Evolutionary conservation across 352 stramenopile genomes (phyloP).

Genomic region (Phytophthora pinifolia): DNA sequence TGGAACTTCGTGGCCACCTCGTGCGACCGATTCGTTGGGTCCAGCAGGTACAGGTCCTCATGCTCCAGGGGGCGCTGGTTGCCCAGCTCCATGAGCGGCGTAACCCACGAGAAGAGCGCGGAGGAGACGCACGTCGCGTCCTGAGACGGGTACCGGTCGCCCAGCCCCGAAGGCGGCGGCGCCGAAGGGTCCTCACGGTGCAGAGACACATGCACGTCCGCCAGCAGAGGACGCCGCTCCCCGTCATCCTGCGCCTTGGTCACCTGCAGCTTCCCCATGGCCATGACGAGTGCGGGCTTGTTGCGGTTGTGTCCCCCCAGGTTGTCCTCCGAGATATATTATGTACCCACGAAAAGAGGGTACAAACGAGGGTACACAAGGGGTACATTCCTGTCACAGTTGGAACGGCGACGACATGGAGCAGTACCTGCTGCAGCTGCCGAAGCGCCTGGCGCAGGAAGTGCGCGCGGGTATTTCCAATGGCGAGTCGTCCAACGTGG

Average conservation of each 20-base stretch:
- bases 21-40: conserved; percentile 48
- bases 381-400: no score
- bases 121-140: conserved; percentile 48
- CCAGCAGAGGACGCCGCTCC: conserved; percentile 33
- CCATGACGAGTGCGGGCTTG: conserved; percentile 6
- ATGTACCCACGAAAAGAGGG: no score
- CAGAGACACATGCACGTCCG: conserved; percentile 28
- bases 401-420: conserved; percentile 74
- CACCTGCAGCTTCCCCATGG: conserved; percentile 32
- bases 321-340: no score
- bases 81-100: conserved; percentile 72
- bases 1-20: conserved; percentile 43
- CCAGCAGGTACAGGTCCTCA: conserved; percentile 71
- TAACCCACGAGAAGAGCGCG: conserved; percentile 79
- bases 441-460: conserved; percentile 77
- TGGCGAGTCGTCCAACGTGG: conserved; percentile 59
- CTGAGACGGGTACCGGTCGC: conserved; percentile 57
- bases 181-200: conserved; percentile 3
- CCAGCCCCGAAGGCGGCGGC: conserved; percentile 27
- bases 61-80: conserved; percentile 63
- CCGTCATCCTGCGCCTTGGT: conserved; percentile 13
- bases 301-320: conserved; percentile 10
- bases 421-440: conserved; percentile 86
- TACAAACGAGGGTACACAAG: no score
- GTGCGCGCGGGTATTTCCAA: conserved; percentile 65